Conservation (phyloP, 768 basidiomycete species). For the Tricholoma flavovirens region DNA sequence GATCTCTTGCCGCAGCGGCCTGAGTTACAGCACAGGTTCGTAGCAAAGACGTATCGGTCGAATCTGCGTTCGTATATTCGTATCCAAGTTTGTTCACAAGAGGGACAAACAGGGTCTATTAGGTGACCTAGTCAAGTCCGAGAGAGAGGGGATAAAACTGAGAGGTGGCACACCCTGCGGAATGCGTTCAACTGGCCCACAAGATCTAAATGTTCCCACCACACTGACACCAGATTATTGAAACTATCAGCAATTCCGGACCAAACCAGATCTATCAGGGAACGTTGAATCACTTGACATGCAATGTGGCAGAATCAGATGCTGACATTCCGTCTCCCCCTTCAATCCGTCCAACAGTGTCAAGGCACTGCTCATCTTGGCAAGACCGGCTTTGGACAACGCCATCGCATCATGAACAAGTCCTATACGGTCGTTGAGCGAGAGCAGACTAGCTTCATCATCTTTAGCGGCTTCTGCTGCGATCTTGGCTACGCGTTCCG, state of each 20-base stretch:
- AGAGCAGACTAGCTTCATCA: conserved; percentile 40
- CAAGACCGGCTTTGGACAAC: conserved; percentile 75
- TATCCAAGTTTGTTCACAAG: conserved; percentile 77
- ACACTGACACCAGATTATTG: conserved; percentile 48
- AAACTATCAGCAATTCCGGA: conserved; percentile 58
- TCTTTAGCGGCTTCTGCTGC: conserved; percentile 68
- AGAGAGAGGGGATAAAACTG: background rate
- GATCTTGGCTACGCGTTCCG: conserved; percentile 72
- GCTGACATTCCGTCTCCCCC: conserved; percentile 73
- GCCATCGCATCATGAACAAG: conserved; percentile 79
- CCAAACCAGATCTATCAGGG: conserved; percentile 71
- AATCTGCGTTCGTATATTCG: conserved; percentile 61
- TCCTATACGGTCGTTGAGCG: conserved; percentile 83
- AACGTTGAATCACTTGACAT: background rate
- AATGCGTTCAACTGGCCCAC: conserved; percentile 53
- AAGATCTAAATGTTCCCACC: conserved; percentile 75
- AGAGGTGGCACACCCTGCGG: conserved; percentile 40
- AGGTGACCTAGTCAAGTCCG: background rate
- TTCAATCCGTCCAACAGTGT: conserved; percentile 66
- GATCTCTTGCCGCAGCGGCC: conserved; percentile 28
- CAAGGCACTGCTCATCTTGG: conserved; percentile 71
- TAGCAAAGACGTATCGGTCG: conserved; percentile 61
- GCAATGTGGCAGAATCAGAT: background rate
- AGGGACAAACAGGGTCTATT: conserved; percentile 62
- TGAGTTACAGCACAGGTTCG: conserved; percentile 67